phyloP scores from a whole-genome alignment of 1,284 basidiomycete species.

The Dichomitus squalens region DNA sequence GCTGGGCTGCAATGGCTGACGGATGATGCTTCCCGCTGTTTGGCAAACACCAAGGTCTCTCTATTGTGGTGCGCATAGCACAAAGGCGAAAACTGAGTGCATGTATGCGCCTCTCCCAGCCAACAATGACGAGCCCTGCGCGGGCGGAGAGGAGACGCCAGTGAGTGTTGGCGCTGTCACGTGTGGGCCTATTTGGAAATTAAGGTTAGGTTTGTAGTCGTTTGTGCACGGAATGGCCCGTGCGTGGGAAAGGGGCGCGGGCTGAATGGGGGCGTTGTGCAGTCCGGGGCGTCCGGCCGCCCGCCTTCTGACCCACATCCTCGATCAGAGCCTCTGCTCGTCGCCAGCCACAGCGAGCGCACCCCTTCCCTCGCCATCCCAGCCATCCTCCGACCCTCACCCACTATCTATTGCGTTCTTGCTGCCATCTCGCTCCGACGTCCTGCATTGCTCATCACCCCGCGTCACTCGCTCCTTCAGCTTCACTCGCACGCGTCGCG shows the following conservation, averaged over 20 bases:
- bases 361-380: conserved; percentile 31
- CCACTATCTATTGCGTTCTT: conserved; percentile 22
- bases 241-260: conserved; percentile 30
- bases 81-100: not conserved
- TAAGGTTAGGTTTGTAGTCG: conserved; percentile 30
- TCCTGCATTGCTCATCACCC: conserved; percentile 21
- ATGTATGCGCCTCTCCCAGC: conserved; percentile 13
- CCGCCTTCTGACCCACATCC: conserved; percentile 39
- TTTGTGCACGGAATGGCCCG: conserved; percentile 32
- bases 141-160: conserved; percentile 22
- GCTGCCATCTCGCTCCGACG: conserved; percentile 18
- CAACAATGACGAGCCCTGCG: conserved; percentile 23
- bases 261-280: conserved; percentile 29
- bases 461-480: conserved; percentile 25
- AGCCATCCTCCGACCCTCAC: conserved; percentile 26
- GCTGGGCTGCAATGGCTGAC: not conserved
- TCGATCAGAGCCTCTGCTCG: conserved; percentile 35
- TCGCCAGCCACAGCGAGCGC: conserved; percentile 36
- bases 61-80: not conserved
- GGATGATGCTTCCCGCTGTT: conserved; percentile 1
- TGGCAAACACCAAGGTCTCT: conserved; percentile 6
- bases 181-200: conserved; percentile 24
- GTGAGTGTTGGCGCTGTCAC: conserved; percentile 28
- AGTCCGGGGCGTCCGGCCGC: conserved; percentile 34
- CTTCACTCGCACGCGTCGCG: conserved; percentile 38